A percentile compares a stretch with the other conserved stretches of the same genome.
phyloP scores from a whole-genome alignment of 768 basidiomycete genomes.

The Rhodotorula babjevae region DNA sequence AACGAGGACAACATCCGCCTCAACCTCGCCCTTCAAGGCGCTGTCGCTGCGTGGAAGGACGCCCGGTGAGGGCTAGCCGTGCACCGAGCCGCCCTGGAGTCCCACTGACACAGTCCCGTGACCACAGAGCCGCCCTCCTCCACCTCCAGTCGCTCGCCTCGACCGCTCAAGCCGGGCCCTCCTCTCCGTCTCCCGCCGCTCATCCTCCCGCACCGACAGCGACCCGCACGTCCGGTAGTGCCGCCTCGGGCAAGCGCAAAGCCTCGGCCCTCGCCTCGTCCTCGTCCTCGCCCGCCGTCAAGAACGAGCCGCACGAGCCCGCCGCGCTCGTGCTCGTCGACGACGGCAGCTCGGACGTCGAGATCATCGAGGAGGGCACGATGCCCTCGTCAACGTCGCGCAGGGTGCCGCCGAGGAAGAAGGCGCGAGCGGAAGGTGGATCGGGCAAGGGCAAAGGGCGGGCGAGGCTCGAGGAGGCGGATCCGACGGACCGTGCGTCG shows the following conservation, averaged over 20 bases:
- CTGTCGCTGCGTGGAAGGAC: constrained; percentile 43
- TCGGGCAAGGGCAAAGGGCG: background rate
- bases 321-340: background rate
- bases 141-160: constrained; percentile 3
- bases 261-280: background rate
- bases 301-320: background rate
- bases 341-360: constrained; percentile 3
- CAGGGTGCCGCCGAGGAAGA: background rate
- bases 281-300: background rate
- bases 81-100: too few species aligned
- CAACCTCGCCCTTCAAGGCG: constrained; percentile 10
- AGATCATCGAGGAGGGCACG: constrained; percentile 7
- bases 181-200: background rate
- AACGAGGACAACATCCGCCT: constrained; percentile 15
- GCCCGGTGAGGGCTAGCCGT: constrained; percentile 39
- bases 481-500: constrained; percentile 23
- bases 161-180: background rate
- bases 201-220: background rate
- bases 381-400: background rate
- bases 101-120: too few species aligned
- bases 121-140: constrained; percentile 11
- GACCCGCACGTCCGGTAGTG: background rate
- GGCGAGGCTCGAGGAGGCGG: background rate
- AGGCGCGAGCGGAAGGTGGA: background rate
- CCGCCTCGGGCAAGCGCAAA: constrained; percentile 5